Evolutionary conservation across 306 rosid species (phyloP).

Genomic region (Clitoria ternatea): DNA sequence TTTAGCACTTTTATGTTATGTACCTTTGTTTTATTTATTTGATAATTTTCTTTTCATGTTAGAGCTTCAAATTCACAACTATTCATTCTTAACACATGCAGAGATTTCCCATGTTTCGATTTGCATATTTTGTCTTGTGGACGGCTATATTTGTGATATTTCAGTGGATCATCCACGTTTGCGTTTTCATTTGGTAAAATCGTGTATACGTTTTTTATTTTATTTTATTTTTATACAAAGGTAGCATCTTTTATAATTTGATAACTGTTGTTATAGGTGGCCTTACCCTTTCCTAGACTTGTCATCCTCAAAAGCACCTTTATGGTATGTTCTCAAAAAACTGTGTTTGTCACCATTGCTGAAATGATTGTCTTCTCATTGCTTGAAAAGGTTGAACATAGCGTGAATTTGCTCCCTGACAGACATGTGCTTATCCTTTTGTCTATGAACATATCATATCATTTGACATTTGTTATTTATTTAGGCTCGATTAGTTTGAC

Average conservation of each 20-base stretch:
- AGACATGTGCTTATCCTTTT: background rate
- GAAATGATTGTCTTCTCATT: background rate
- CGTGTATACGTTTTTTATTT: background rate
- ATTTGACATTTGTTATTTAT: too few species aligned
- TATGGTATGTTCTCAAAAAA: conserved; percentile 50
- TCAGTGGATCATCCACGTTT: conserved; percentile 86
- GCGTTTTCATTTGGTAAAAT: conserved; percentile 57
- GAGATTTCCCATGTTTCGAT: conserved; percentile 82
- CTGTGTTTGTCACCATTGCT: background rate
- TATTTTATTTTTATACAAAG: background rate
- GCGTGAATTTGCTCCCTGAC: background rate
- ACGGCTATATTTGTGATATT: conserved; percentile 57
- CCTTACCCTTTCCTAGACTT: conserved; percentile 93
- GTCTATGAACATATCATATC: background rate
- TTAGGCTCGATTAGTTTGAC: background rate
- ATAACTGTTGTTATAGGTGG: conserved; percentile 61
- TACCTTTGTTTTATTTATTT: background rate
- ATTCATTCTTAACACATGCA: conserved; percentile 35
- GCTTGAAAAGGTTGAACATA: background rate
- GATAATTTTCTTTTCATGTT: background rate
- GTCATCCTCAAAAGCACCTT: conserved; percentile 65
- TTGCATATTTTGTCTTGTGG: conserved; percentile 78
- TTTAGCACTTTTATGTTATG: background rate
- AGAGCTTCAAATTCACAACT: conserved; percentile 7
- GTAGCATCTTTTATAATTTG: background rate